These are phyloP conservation scores for Pleoardoris graminearum DNA, from an alignment of 2,329 filamentous ascomycete genomes.

Conservation along the genomic window DNA sequence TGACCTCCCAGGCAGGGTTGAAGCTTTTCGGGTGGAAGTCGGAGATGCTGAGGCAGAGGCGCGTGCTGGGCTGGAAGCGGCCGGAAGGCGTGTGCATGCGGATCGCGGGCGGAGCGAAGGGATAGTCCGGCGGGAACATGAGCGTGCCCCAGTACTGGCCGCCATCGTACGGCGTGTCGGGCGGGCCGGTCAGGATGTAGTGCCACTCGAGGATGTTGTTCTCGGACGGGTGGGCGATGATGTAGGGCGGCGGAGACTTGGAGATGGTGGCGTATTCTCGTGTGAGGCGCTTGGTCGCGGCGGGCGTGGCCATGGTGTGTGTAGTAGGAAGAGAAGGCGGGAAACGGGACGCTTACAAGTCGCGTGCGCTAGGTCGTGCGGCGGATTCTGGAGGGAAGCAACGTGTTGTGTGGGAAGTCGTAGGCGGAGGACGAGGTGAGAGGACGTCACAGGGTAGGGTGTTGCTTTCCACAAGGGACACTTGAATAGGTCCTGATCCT, in stretches of 20 bases:
- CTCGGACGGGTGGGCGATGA: conserved; percentile 85
- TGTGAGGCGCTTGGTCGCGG: conserved; percentile 55
- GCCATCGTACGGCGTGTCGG: conserved; percentile 88
- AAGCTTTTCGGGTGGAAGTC: conserved; percentile 98
- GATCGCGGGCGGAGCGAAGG: conserved; percentile 94
- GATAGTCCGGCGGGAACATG: conserved; percentile 94
- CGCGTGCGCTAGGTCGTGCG: background rate
- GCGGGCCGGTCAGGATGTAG: conserved; percentile 92
- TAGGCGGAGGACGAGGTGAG: background rate
- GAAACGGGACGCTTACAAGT: background rate
- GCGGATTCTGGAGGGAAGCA: no score
- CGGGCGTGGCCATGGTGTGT: conserved; percentile 45
- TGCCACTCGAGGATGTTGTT: conserved; percentile 94
- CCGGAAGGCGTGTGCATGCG: conserved; percentile 98
- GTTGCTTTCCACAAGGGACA: no score
- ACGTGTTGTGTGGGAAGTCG: background rate
- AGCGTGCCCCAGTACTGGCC: conserved; percentile 99
- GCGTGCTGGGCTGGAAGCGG: conserved; percentile 88
- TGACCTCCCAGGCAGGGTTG: conserved; percentile 98
- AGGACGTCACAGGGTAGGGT: no score
- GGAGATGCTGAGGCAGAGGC: conserved; percentile 91
- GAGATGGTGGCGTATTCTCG: conserved; percentile 67
- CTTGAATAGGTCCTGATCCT: no score
- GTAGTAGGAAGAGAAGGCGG: background rate
- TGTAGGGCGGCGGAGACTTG: conserved; percentile 84